phyloP scores from a whole-genome alignment of 2,329 filamentous ascomycete genomes.

The Neofusicoccum parvum region DNA sequence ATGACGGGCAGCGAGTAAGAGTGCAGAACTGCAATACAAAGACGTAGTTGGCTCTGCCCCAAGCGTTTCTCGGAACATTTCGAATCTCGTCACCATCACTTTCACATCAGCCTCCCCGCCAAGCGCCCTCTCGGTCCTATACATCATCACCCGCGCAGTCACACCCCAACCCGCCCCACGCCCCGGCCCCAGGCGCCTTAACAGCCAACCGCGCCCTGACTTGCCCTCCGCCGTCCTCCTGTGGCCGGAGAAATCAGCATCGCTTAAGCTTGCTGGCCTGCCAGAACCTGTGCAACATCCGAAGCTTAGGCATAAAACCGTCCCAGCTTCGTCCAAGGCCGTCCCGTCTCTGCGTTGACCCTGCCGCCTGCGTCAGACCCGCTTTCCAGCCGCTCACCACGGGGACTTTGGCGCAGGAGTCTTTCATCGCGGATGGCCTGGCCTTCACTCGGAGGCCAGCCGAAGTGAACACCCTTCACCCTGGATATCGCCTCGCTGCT shows the following conservation, averaged over 20 bases:
- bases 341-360: neutral
- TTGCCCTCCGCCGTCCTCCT: neutral
- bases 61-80: constrained; percentile 18
- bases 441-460: constrained; percentile 29
- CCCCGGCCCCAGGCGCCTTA: neutral
- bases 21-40: constrained; percentile 33
- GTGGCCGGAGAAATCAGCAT: neutral
- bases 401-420: neutral
- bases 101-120: constrained; percentile 10
- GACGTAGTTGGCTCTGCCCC: constrained; percentile 34
- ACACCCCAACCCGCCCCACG: neutral
- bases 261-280: neutral
- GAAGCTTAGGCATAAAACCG: neutral
- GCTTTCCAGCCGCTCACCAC: neutral
- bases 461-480: constrained; percentile 48
- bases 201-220: neutral
- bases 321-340: neutral
- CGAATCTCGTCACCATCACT: constrained; percentile 17
- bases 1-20: constrained; percentile 40
- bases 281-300: constrained; percentile 1
- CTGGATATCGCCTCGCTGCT: constrained; percentile 95
- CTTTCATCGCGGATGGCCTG: constrained; percentile 30
- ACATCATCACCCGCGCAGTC: neutral
- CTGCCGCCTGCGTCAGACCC: neutral
- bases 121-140: neutral